Percentiles rank a stretch among this genome's conserved stretches.
These are phyloP conservation scores for Huntiella savannae DNA, from an alignment of 2,329 filamentous ascomycete genomes.

Conservation along the genomic window DNA sequence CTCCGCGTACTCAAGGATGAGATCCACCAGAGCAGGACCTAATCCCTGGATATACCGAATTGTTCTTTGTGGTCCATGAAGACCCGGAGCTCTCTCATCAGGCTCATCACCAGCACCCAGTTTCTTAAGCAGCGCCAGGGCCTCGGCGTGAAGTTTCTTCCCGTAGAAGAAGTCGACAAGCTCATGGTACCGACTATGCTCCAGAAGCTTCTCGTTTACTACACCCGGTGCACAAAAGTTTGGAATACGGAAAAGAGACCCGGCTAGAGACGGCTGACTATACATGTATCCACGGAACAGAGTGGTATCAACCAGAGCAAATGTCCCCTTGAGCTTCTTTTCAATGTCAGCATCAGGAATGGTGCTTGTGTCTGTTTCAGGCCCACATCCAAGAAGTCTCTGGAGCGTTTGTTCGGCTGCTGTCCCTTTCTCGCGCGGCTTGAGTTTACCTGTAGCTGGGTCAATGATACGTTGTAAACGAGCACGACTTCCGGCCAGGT, in stretches of 20 bases:
- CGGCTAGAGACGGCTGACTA: conserved; percentile 63
- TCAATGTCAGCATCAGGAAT: conserved; percentile 43
- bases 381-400: conserved; percentile 20
- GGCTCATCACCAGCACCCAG: conserved; percentile 48
- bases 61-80: conserved; percentile 69
- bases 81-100: conserved; percentile 28
- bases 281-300: conserved; percentile 94
- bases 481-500: conserved; percentile 67
- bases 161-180: conserved; percentile 95
- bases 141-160: conserved; percentile 79
- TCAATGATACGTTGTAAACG: conserved; percentile 43
- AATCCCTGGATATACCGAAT: conserved; percentile 81
- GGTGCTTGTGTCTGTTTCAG: conserved; percentile 14
- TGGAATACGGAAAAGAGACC: conserved; percentile 79
- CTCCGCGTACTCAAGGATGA: conserved; percentile 77
- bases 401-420: conserved; percentile 32
- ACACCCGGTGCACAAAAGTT: conserved; percentile 96
- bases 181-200: conserved; percentile 76
- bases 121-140: conserved; percentile 59
- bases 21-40: conserved; percentile 68
- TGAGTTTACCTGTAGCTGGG: conserved; percentile 42
- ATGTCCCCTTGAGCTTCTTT: conserved; percentile 53
- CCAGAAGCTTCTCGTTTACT: conserved; percentile 79
- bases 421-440: conserved; percentile 26
- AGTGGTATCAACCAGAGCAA: conserved; percentile 77